Evolutionary conservation across 169 alveolate genomes (phyloP), one percentile per base, ranked within the genome.

Genomic region (Cyclospora cayetanensis): DNA sequence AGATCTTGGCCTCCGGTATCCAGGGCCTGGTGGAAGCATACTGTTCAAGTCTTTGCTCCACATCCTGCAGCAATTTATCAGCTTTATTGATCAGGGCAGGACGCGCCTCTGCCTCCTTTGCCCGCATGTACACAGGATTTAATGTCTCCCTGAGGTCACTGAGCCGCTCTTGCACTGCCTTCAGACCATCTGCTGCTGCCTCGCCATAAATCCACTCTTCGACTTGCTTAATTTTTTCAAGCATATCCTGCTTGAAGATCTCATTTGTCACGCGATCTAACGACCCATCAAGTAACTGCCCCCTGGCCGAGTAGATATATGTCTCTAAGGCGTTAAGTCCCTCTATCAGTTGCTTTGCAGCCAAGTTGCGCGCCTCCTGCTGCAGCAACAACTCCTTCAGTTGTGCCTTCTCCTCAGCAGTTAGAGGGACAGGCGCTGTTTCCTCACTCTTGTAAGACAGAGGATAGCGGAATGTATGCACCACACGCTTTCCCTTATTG

Each of bases 201-300:
- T 66, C 83, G n/a, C 55, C 93, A 37, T 86, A 86, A 35, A 92
- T 27, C 93, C 91, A 86, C 43, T 92, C 93, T 39, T 86, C 94
- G 20, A 46, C 72, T 22, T 31, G 68, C 66, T 74, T 31, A 34
- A 92, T 55, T 27, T 39, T 29, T 72, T 86, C 15, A 70, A 77
- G 46, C 29, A 70, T 31, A 27, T 53, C 53, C 46, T 92, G 80
- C 50, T 74, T 53, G 1, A 37, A 1, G 20, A n/a, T 29, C 50
- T 39, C 91, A 3, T 29, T 27, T 9, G 65, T 46, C 31, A 72
- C 90, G 5, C n/a, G 25, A 43, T 22, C 70, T 3, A 82, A 5
- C 11, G 31, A 5, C 43, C 37, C 93, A n/a, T 85, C 80, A 2
- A 31, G 55, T 27, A 68, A 68, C 4, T 18, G 41, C 22, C 60